Evolutionary conservation across 306 rosid genomes (phyloP).

Genomic region (Cicer yamashitae): DNA sequence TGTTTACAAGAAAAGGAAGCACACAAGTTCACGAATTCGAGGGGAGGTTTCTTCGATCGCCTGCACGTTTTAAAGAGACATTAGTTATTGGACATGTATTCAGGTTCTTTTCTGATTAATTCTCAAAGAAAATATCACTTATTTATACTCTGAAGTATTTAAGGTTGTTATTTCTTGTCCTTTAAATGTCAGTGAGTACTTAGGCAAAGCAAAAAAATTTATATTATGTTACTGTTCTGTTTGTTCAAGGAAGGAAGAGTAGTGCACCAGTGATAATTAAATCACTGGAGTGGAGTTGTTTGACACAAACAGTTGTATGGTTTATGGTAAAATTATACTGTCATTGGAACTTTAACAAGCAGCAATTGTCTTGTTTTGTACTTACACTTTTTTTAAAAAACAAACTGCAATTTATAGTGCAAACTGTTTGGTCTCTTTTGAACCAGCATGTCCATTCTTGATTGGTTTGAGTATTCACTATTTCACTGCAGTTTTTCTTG

Average conservation of each 20-base stretch:
- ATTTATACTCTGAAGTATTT: constrained; percentile 38
- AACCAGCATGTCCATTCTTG: constrained; percentile 31
- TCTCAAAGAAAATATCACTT: constrained; percentile 19
- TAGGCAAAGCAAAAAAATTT: constrained; percentile 16
- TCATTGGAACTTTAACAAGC: constrained; percentile 30
- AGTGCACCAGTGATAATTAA: constrained; percentile 15
- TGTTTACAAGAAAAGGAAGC: constrained; percentile 86
- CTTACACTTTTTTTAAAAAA: neutral
- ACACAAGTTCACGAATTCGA: constrained; percentile 88
- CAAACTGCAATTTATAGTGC: constrained; percentile 22
- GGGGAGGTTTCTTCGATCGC: constrained; percentile 67
- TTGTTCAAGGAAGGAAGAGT: constrained; percentile 38
- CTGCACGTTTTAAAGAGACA: constrained; percentile 74
- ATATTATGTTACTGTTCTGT: constrained; percentile 20
- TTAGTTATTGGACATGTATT: constrained; percentile 96
- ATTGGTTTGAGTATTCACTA: no score
- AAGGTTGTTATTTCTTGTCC: constrained; percentile 18
- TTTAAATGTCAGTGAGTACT: constrained; percentile 23
- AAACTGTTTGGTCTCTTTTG: constrained; percentile 30
- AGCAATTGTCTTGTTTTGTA: constrained; percentile 7
- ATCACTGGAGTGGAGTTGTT: constrained; percentile 31
- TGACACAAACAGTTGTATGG: neutral
- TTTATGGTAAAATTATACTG: constrained; percentile 10
- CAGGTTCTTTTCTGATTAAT: constrained; percentile 66
- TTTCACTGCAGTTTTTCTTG: no score